A percentile compares a stretch with the other conserved stretches of the same genome.
These are phyloP conservation scores for Rhizoctonia solani DNA, from an alignment of 1,284 basidiomycete species.

Conservation along the genomic window DNA sequence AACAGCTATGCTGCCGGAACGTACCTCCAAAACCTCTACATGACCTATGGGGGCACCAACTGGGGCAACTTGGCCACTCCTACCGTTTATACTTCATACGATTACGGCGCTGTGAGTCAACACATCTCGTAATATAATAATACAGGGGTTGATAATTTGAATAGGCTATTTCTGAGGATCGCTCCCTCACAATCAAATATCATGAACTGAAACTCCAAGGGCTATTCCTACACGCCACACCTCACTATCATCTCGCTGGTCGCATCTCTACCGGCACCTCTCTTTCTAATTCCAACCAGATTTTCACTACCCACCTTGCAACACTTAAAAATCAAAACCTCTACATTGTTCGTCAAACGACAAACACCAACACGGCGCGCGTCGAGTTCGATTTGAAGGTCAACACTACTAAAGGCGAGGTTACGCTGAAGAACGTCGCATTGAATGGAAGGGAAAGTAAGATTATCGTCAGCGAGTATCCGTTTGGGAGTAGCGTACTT, in stretches of 20 bases:
- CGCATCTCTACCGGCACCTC: slow-evolving; percentile 12
- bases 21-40: slow-evolving; percentile 50
- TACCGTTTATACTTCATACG: slow-evolving; percentile 52
- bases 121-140: too few relatives aligned
- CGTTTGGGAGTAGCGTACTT: slow-evolving; percentile 29
- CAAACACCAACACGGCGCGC: slow-evolving; percentile 7
- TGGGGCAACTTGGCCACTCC: slow-evolving; percentile 53
- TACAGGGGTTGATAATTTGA: slow-evolving; percentile 30
- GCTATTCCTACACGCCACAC: slow-evolving; percentile 38
- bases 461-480: slow-evolving; percentile 29
- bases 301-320: slow-evolving; percentile 49
- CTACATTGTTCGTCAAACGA: slow-evolving; percentile 22
- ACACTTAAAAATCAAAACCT: slow-evolving; percentile 42
- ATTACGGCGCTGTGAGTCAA: slow-evolving; percentile 23
- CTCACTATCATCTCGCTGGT: slow-evolving; percentile 36
- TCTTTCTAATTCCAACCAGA: slow-evolving; percentile 35
- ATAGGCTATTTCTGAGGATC: slow-evolving; percentile 37
- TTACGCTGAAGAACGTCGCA: background rate
- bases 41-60: slow-evolving; percentile 53
- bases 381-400: slow-evolving; percentile 11
- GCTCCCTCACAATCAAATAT: slow-evolving; percentile 38
- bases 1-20: slow-evolving; percentile 52
- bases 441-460: slow-evolving; percentile 21
- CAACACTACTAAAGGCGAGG: background rate
- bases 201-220: slow-evolving; percentile 38